A percentile compares a stretch with the other conserved stretches of the same genome.
phyloP scores from a whole-genome alignment of 2,329 filamentous ascomycete genomes.

The Calonectria ilicicola region DNA sequence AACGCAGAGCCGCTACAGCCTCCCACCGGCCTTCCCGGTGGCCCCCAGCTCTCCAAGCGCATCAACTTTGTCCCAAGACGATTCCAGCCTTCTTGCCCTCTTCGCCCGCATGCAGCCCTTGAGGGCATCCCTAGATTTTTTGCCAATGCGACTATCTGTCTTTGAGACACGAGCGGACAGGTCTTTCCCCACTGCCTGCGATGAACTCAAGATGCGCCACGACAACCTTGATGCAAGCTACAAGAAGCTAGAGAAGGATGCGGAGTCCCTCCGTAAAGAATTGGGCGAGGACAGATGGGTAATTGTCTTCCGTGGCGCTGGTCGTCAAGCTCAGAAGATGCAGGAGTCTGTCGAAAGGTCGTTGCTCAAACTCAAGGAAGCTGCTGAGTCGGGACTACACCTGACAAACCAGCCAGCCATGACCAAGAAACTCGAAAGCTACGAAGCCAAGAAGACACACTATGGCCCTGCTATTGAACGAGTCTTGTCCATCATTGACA shows the following conservation, averaged over 20 bases:
- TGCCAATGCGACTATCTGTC: slow-evolving; percentile 92
- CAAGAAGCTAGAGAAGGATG: slow-evolving; percentile 89
- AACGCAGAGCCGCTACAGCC: slow-evolving; percentile 75
- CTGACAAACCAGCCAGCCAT: slow-evolving; percentile 77
- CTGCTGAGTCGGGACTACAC: slow-evolving; percentile 80
- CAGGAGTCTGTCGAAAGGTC: slow-evolving; percentile 94
- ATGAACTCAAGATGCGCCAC: slow-evolving; percentile 84
- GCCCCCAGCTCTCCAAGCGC: slow-evolving; percentile 71
- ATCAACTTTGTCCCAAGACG: slow-evolving; percentile 76
- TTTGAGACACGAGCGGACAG: slow-evolving; percentile 83
- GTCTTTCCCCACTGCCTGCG: slow-evolving; percentile 90
- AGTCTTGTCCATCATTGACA: slow-evolving; percentile 92
- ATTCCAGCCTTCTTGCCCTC: slow-evolving; percentile 87
- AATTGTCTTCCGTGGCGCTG: slow-evolving; percentile 92
- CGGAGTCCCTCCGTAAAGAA: slow-evolving; percentile 89
- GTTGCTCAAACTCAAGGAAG: slow-evolving; percentile 83
- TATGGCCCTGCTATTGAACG: slow-evolving; percentile 94
- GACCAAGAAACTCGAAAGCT: slow-evolving; percentile 89
- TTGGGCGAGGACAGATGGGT: slow-evolving; percentile 97
- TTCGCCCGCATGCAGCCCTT: slow-evolving; percentile 97
- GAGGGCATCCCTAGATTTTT: slow-evolving; percentile 91
- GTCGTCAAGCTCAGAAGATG: slow-evolving; percentile 94
- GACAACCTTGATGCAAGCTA: slow-evolving; percentile 84
- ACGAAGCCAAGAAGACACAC: slow-evolving; percentile 94
- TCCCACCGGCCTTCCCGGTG: slow-evolving; percentile 72